Conservation (phyloP, 2,329 filamentous ascomycete genomes). For the Taxawa tesnikishii region DNA sequence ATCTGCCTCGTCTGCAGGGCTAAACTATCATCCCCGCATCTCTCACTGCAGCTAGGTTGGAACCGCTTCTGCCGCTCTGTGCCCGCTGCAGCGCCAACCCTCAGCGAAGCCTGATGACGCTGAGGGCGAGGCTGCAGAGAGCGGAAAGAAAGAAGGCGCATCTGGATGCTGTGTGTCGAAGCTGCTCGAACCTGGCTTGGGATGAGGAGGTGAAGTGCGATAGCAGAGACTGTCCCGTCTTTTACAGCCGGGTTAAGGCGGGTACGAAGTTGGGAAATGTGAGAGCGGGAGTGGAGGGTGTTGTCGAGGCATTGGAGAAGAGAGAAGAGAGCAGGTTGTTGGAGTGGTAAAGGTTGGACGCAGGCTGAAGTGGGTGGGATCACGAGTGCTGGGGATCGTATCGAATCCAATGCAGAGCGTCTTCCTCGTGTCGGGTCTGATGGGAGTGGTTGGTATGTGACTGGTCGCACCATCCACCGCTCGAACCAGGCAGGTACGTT, state of each 20-base stretch:
- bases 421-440: too few species aligned
- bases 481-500: too few species aligned
- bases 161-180: constrained; percentile 61
- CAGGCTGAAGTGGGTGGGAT: too few species aligned
- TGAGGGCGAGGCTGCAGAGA: constrained; percentile 49
- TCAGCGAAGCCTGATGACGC: constrained; percentile 49
- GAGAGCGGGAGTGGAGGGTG: constrained; percentile 25
- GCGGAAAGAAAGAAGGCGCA: constrained; percentile 54
- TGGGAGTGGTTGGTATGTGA: too few species aligned
- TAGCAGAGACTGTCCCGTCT: constrained; percentile 84
- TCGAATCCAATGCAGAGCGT: too few species aligned
- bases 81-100: constrained; percentile 39
- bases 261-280: constrained; percentile 30
- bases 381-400: too few species aligned
- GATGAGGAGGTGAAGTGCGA: constrained; percentile 75
- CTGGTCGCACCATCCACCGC: too few species aligned
- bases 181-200: constrained; percentile 62
- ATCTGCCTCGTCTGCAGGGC: constrained; percentile 65
- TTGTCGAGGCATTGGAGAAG: constrained; percentile 28
- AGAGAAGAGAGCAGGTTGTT: constrained; percentile 12
- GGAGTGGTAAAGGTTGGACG: constrained; percentile 5
- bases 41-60: constrained; percentile 10
- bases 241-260: constrained; percentile 65
- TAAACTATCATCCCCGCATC: constrained; percentile 35
- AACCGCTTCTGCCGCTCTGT: constrained; percentile 40